Evolutionary conservation across 176 grass and related monocot genomes (phyloP).

Genomic region (Tillandsia fasciculata): DNA sequence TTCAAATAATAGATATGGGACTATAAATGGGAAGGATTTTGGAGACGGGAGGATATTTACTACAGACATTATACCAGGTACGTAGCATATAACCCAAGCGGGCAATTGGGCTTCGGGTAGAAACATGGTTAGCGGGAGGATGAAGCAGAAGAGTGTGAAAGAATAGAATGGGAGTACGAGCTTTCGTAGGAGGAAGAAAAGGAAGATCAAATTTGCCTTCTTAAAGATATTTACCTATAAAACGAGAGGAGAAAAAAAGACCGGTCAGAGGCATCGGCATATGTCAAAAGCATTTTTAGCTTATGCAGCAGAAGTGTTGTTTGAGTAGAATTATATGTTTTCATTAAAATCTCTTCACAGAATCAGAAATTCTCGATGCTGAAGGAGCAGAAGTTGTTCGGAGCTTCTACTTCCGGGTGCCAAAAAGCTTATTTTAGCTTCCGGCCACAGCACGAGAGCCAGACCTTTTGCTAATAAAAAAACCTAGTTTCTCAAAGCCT

Average conservation of each 20-base stretch:
- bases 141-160: constrained; percentile 28
- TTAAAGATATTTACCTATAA: constrained; percentile 20
- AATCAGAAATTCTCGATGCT: too few species aligned
- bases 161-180: constrained; percentile 27
- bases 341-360: too few species aligned
- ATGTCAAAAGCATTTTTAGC: not conserved
- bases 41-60: constrained; percentile 21
- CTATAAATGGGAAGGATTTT: constrained; percentile 25
- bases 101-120: constrained; percentile 26
- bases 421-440: too few species aligned
- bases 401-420: too few species aligned
- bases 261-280: not conserved
- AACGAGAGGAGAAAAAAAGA: not conserved
- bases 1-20: constrained; percentile 25
- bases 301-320: too few species aligned
- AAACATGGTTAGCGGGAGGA: constrained; percentile 25
- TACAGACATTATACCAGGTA: constrained; percentile 24
- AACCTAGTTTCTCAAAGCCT: too few species aligned
- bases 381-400: too few species aligned
- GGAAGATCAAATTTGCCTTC: constrained; percentile 30
- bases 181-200: constrained; percentile 27
- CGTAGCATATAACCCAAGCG: constrained; percentile 26
- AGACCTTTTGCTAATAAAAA: too few species aligned
- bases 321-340: too few species aligned
- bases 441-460: too few species aligned